Conservation (phyloP, 805 yeast species). For the Lachancea waltii region DNA sequence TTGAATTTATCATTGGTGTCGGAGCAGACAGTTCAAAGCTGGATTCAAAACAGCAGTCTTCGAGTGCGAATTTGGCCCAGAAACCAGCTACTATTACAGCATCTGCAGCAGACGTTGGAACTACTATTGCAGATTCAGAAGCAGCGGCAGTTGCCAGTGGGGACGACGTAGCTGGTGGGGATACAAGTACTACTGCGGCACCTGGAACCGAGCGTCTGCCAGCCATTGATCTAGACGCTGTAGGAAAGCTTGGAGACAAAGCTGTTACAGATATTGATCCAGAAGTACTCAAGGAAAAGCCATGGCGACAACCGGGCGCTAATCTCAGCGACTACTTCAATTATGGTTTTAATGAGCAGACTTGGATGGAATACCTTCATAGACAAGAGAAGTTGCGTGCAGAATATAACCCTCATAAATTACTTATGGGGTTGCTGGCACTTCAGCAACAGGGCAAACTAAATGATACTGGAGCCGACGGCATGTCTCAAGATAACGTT, state of each 20-base stretch:
- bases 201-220: constrained; percentile 32
- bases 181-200: constrained; percentile 19
- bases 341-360: constrained; percentile 91
- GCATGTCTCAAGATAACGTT: constrained; percentile 11
- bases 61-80: constrained; percentile 16
- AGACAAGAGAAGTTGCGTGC: constrained; percentile 78
- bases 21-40: constrained; percentile 27
- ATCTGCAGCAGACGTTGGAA: constrained; percentile 6
- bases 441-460: constrained; percentile 34
- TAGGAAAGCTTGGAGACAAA: constrained; percentile 54
- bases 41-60: constrained; percentile 21
- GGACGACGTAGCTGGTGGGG: background rate
- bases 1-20: constrained; percentile 73
- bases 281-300: constrained; percentile 82
- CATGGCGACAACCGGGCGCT: constrained; percentile 98
- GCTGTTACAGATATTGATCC: constrained; percentile 78
- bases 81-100: constrained; percentile 18
- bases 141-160: background rate
- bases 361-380: constrained; percentile 89
- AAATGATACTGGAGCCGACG: constrained; percentile 36
- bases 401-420: constrained; percentile 76
- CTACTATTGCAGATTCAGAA: constrained; percentile 1
- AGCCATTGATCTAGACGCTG: constrained; percentile 32
- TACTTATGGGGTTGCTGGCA: constrained; percentile 47
- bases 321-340: constrained; percentile 92